Evolutionary conservation across 2,329 filamentous ascomycete genomes (phyloP).

Genomic region (Magnaporthiopsis incrustans): DNA sequence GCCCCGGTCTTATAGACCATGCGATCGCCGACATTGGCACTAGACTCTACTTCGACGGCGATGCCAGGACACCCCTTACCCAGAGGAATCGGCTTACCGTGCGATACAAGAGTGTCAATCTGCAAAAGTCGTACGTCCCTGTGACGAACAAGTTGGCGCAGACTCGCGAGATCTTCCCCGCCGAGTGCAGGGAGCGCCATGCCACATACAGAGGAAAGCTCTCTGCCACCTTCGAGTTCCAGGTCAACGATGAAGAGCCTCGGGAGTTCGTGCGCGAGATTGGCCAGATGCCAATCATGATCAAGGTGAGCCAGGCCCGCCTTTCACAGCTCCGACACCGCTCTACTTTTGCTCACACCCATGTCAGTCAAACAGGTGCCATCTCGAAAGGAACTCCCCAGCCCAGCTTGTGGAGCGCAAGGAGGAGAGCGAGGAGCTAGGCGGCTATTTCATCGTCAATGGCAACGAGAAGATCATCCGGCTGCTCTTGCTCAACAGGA

Average conservation of each 20-base stretch:
- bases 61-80: slow-evolving; percentile 50
- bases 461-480: slow-evolving; percentile 96
- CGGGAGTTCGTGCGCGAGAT: slow-evolving; percentile 77
- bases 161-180: slow-evolving; percentile 79
- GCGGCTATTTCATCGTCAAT: slow-evolving; percentile 96
- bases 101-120: slow-evolving; percentile 69
- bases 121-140: slow-evolving; percentile 76
- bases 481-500: slow-evolving; percentile 78
- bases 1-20: slow-evolving; percentile 53
- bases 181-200: slow-evolving; percentile 92
- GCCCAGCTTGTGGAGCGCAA: slow-evolving; percentile 75
- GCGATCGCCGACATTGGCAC: slow-evolving; percentile 83
- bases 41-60: slow-evolving; percentile 79
- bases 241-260: slow-evolving; percentile 79
- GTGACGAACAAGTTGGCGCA: slow-evolving; percentile 74
- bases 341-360: slow-evolving; percentile 16
- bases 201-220: slow-evolving; percentile 84
- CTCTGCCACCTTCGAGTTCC: slow-evolving; percentile 74
- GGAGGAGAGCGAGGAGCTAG: slow-evolving; percentile 92
- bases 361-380: slow-evolving; percentile 75
- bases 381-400: slow-evolving; percentile 79
- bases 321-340: not conserved
- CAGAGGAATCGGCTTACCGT: slow-evolving; percentile 70
- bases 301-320: slow-evolving; percentile 53
- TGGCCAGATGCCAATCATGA: slow-evolving; percentile 86